phyloP scores from a whole-genome alignment of 2,329 filamentous ascomycete species.

The Pestalotiopsis sp. region DNA sequence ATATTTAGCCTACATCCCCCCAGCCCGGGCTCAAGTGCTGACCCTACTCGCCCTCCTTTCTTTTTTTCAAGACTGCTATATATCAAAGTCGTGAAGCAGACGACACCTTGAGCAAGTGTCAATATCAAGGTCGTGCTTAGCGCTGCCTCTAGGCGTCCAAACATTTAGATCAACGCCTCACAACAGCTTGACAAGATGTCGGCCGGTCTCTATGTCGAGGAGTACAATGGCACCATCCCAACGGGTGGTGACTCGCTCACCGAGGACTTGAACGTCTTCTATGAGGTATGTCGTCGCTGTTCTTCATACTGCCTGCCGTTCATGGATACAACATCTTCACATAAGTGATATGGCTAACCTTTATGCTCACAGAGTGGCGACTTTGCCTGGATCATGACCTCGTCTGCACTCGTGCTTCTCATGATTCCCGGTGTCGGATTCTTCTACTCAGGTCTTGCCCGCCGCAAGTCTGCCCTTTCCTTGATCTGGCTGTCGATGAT shows the following conservation, averaged over 20 bases:
- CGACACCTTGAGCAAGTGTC: slow-evolving; percentile 15
- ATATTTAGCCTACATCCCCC: slow-evolving; percentile 12
- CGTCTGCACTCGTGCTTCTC: slow-evolving; percentile 79
- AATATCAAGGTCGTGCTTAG: neutral
- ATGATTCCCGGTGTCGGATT: slow-evolving; percentile 95
- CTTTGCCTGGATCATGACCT: slow-evolving; percentile 79
- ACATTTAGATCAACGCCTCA: neutral
- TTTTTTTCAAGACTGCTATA: neutral
- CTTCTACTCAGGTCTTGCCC: slow-evolving; percentile 90
- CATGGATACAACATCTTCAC: neutral
- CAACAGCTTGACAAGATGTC: slow-evolving; percentile 12
- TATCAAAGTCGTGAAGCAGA: neutral
- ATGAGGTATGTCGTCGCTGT: slow-evolving; percentile 57
- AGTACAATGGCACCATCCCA: slow-evolving; percentile 56
- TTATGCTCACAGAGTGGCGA: slow-evolving; percentile 66
- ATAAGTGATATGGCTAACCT: neutral
- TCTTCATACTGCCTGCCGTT: neutral
- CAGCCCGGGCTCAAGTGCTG: neutral
- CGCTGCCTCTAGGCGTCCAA: slow-evolving; percentile 1
- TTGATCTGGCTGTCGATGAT: slow-evolving; percentile 86
- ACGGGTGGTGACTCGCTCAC: slow-evolving; percentile 58
- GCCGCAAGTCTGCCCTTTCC: slow-evolving; percentile 85
- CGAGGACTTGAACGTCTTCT: slow-evolving; percentile 79
- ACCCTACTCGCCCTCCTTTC: slow-evolving; percentile 7
- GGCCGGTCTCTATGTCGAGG: slow-evolving; percentile 26